Evolutionary conservation across 306 rosid genomes (phyloP).

Genomic region (Cicer judaicum): DNA sequence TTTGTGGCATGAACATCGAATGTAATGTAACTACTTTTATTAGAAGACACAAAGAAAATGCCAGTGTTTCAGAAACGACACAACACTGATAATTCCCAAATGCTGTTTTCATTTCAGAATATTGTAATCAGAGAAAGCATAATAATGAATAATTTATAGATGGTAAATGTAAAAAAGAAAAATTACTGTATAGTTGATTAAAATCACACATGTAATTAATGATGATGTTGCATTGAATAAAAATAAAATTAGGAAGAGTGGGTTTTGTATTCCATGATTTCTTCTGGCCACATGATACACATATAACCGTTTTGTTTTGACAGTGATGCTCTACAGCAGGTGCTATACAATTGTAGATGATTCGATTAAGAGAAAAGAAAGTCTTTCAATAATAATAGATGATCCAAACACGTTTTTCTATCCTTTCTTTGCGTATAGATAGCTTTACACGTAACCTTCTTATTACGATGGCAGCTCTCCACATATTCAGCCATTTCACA

Average conservation of each 20-base stretch:
- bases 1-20: background rate
- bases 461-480: slow-evolving; percentile 30
- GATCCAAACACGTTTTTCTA: background rate
- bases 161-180: too few relatives aligned
- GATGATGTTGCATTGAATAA: too few relatives aligned
- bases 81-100: slow-evolving; percentile 4
- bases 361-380: too few relatives aligned
- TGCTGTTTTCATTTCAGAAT: slow-evolving; percentile 2
- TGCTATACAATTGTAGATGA: too few relatives aligned
- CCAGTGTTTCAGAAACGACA: background rate
- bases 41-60: background rate
- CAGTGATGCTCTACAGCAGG: too few relatives aligned
- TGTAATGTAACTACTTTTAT: too few relatives aligned
- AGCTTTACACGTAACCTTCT: slow-evolving; percentile 46
- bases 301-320: background rate
- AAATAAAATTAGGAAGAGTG: background rate
- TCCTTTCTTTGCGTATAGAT: slow-evolving; percentile 7
- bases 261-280: slow-evolving; percentile 23
- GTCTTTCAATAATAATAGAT: too few relatives aligned
- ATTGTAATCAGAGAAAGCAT: slow-evolving; percentile 3
- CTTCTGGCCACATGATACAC: slow-evolving; percentile 62
- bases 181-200: too few relatives aligned
- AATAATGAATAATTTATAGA: background rate
- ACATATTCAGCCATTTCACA: slow-evolving; percentile 20
- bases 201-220: too few relatives aligned